Evolutionary conservation across 208 protist genomes (phyloP).

Genomic region (Plasmodiophora brassicae): DNA sequence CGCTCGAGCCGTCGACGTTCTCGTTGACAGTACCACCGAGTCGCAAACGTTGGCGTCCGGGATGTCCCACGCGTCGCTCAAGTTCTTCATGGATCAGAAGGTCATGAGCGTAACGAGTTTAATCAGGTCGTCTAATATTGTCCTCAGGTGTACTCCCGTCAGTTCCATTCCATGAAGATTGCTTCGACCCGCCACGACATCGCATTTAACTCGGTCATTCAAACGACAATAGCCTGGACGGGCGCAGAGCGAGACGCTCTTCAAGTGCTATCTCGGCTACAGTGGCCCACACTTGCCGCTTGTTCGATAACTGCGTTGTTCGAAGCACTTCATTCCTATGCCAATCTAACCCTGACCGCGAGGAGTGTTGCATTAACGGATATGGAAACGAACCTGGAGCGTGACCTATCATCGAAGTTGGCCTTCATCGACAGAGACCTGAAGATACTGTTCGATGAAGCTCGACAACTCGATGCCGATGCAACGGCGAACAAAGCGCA

Average conservation of each 20-base stretch:
- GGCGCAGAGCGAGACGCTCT: no score
- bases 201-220: no score
- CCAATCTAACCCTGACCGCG: no score
- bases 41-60: background rate
- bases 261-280: no score
- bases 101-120: no score
- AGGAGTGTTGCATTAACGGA: background rate
- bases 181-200: no score
- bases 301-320: no score
- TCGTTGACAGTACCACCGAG: background rate
- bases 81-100: slow-evolving; percentile 34
- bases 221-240: no score
- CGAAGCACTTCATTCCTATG: no score
- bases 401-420: background rate
- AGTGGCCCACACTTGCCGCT: no score
- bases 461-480: background rate
- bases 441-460: slow-evolving; percentile 13
- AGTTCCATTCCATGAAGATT: slow-evolving; percentile 1
- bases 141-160: background rate
- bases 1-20: background rate
- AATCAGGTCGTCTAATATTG: no score
- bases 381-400: background rate
- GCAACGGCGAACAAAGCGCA: background rate
- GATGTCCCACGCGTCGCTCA: slow-evolving; percentile 1
- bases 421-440: background rate